A percentile compares a stretch with the other conserved stretches of the same genome.
Conservation (phyloP, 2,329 filamentous ascomycete genomes). For the Neonectria ditissima region DNA sequence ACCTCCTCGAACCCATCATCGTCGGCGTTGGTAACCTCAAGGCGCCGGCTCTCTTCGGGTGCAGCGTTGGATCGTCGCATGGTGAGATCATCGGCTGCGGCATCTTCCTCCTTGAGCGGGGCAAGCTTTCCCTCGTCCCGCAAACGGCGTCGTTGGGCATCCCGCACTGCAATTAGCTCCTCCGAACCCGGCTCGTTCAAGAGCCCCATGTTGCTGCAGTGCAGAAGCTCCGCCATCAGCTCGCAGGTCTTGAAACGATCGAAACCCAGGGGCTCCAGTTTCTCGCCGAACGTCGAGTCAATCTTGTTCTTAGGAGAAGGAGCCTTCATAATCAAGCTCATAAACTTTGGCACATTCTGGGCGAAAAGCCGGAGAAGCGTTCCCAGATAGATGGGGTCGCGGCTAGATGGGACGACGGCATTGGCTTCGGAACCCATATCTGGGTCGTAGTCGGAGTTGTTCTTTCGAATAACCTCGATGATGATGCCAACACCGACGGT, state of each 20-base stretch:
- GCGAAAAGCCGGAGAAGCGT: slow-evolving; percentile 91
- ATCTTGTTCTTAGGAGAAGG: slow-evolving; percentile 79
- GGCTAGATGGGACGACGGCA: slow-evolving; percentile 80
- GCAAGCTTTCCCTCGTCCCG: slow-evolving; percentile 79
- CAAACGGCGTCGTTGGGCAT: slow-evolving; percentile 83
- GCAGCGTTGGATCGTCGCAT: slow-evolving; percentile 66
- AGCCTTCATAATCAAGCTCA: slow-evolving; percentile 86
- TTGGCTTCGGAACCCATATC: slow-evolving; percentile 87
- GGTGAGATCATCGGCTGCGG: slow-evolving; percentile 67
- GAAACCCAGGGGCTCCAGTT: slow-evolving; percentile 94
- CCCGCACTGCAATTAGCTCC: slow-evolving; percentile 82
- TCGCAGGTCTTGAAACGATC: slow-evolving; percentile 99
- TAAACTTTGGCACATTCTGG: slow-evolving; percentile 91
- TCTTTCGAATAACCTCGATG: slow-evolving; percentile 98
- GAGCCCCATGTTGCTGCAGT: slow-evolving; percentile 98
- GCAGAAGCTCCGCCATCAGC: slow-evolving; percentile 95
- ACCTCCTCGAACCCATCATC: slow-evolving; percentile 97
- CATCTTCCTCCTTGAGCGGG: slow-evolving; percentile 54
- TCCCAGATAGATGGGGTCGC: slow-evolving; percentile 95
- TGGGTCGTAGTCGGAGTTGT: slow-evolving; percentile 98
- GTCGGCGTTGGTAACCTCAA: slow-evolving; percentile 83
- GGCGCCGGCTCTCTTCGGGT: slow-evolving; percentile 72
- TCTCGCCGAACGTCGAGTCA: slow-evolving; percentile 88
- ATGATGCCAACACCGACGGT: slow-evolving; percentile 97
- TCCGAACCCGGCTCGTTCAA: slow-evolving; percentile 93